These are phyloP conservation scores for Neodidymelliopsis sp. DNA, from an alignment of 2,329 filamentous ascomycete genomes.

Conservation along the genomic window DNA sequence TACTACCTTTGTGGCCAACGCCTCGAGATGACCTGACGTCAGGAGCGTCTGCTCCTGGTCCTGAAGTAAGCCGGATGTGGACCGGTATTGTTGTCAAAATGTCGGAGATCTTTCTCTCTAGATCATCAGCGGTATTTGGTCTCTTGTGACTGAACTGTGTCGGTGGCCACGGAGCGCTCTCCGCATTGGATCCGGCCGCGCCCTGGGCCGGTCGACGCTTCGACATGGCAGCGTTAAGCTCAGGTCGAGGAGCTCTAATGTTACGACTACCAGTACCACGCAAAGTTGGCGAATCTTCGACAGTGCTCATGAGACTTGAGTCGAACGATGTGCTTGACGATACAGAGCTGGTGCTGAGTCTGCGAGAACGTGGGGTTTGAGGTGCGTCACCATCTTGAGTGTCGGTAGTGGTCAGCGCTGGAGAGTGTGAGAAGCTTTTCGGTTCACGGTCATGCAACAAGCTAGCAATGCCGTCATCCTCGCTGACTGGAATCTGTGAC, in stretches of 20 bases:
- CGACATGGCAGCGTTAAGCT: constrained; percentile 54
- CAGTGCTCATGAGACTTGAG: constrained; percentile 39
- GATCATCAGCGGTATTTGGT: constrained; percentile 60
- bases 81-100: constrained; percentile 80
- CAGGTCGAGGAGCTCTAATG: constrained; percentile 43
- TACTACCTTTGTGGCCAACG: constrained; percentile 39
- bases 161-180: constrained; percentile 45
- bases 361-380: constrained; percentile 42
- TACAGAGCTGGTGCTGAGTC: constrained; percentile 40
- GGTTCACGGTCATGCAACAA: constrained; percentile 7
- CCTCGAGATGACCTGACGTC: constrained; percentile 40
- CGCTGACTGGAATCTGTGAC: constrained; percentile 2
- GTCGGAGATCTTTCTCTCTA: constrained; percentile 81
- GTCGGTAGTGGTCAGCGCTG: constrained; percentile 30
- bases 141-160: constrained; percentile 43
- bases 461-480: constrained; percentile 6
- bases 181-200: constrained; percentile 49
- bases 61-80: constrained; percentile 73
- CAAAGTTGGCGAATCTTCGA: constrained; percentile 48
- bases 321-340: constrained; percentile 41
- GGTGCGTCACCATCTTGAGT: constrained; percentile 31
- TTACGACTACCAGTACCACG: constrained; percentile 38
- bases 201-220: constrained; percentile 46
- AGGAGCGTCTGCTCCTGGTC: constrained; percentile 39
- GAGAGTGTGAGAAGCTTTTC: constrained; percentile 23